Percentiles rank a stretch among this genome's conserved stretches.
These are phyloP conservation scores for Gigaspora rosea DNA, from an alignment of 192 early-diverging fungal species.

Conservation along the genomic window DNA sequence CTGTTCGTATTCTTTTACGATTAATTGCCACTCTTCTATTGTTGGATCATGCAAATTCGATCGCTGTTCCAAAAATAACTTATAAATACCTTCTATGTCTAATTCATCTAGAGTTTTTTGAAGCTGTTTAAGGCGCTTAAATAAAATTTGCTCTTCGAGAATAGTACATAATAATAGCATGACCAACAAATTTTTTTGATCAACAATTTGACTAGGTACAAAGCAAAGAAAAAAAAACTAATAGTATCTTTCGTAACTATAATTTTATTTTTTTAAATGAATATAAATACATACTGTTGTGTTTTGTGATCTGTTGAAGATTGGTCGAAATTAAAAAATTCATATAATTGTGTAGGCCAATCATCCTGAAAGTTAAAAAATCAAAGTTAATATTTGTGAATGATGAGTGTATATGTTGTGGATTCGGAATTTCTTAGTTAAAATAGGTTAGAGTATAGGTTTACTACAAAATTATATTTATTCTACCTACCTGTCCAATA, in stretches of 20 bases:
- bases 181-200: slow-evolving; percentile 17
- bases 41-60: slow-evolving; percentile 34
- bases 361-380: no score
- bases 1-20: slow-evolving; percentile 39
- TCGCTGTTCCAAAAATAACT: slow-evolving; percentile 24
- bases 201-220: neutral
- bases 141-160: slow-evolving; percentile 46
- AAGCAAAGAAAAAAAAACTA: neutral
- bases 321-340: no score
- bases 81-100: slow-evolving; percentile 57
- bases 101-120: slow-evolving; percentile 57
- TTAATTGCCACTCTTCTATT: slow-evolving; percentile 45
- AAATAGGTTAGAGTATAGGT: no score
- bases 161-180: slow-evolving; percentile 43
- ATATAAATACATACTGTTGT: no score
- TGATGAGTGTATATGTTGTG: neutral
- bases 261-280: no score
- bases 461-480: neutral
- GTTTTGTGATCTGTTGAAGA: no score
- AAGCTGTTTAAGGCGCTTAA: slow-evolving; percentile 46
- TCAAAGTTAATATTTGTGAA: neutral
- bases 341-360: neutral
- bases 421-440: no score
- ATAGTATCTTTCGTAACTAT: no score
- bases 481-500: slow-evolving; percentile 19